Base-by-base conservation (phyloP, 257 asterid species). In the Jacaranda copaia region DNA sequence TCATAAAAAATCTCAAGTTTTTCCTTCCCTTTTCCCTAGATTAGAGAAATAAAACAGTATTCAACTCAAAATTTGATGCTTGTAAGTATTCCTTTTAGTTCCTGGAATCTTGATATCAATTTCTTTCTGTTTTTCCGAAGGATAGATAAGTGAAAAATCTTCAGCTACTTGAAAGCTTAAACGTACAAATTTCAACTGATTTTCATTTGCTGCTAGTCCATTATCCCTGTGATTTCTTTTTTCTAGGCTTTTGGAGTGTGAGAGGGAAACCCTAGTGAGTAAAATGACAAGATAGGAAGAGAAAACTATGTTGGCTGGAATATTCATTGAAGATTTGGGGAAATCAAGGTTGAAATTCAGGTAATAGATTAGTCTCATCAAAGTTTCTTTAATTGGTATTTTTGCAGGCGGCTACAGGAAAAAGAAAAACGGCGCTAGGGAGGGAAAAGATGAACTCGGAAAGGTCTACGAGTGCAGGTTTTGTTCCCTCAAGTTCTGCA, bases 401-500 rank as follows among this genome's bases (percentile, higher is more conserved):
- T 38, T 13, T 65, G 85, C 81, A 80, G 87, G 73, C 58, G 86
- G 85, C 5, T 82, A 85, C 82, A 83, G 91, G 72, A 89, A 87
- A 90, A 91, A 90, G 90, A 91, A 91, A 87, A 82, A 85, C 90
- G 89, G 95, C 93, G 88, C 53, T 3, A 78, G 61, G 80, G 92
- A 79, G 18, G 88, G 84, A 39, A 83, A 76, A 72, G 93, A 89
- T 58, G 96, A 85, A 45, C 76, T 82, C n/a, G 92, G 88, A 51
- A 93, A 93, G 86, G 95, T 93, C 71, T 92, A 93, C 59, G 97
- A 92, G 60, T 94, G 99, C 93, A 94, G 99, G 84, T 94, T 94
- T 86, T 94, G 99, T 82, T 92, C 99, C 87, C 99, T 94, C 85
- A 94, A 94, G 85, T 94, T 94, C 89, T 92, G 98, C 96, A 94